A percentile compares a stretch with the other conserved stretches of the same genome.
phyloP scores from a whole-genome alignment of 2,329 filamentous ascomycete species.

The Emergomyces pasteurianus region DNA sequence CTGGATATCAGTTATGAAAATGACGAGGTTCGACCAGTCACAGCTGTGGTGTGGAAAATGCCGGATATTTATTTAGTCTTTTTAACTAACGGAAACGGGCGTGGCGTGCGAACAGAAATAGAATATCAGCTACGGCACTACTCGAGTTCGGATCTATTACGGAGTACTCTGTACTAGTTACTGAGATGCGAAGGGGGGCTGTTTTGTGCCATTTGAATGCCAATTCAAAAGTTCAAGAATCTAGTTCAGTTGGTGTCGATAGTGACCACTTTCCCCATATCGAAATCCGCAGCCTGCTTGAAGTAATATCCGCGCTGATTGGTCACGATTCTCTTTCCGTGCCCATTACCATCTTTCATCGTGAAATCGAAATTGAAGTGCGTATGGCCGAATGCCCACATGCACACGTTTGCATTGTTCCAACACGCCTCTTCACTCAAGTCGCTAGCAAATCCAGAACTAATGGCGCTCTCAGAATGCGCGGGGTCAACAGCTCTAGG shows the following conservation, averaged over 20 bases:
- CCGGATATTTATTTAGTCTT: too few species aligned
- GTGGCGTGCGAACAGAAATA: too few species aligned
- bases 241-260: slow-evolving; percentile 24
- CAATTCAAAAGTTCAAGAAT: too few species aligned
- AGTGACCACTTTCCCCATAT: slow-evolving; percentile 20
- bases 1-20: too few species aligned
- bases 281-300: slow-evolving; percentile 18
- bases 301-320: slow-evolving; percentile 23
- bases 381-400: slow-evolving; percentile 41
- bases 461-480: slow-evolving; percentile 22
- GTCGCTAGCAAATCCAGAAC: slow-evolving; percentile 33
- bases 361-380: slow-evolving; percentile 35
- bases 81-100: too few species aligned
- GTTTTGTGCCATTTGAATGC: too few species aligned
- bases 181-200: too few species aligned
- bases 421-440: slow-evolving; percentile 29
- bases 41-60: too few species aligned
- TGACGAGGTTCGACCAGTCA: too few species aligned
- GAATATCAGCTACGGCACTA: too few species aligned
- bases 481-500: slow-evolving; percentile 18
- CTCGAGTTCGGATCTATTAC: too few species aligned
- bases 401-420: slow-evolving; percentile 23
- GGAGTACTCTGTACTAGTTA: too few species aligned
- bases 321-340: slow-evolving; percentile 14
- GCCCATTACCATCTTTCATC: slow-evolving; percentile 12